phyloP scores from a whole-genome alignment of 1,284 basidiomycete species.

The Pisolithus thermaeus region DNA sequence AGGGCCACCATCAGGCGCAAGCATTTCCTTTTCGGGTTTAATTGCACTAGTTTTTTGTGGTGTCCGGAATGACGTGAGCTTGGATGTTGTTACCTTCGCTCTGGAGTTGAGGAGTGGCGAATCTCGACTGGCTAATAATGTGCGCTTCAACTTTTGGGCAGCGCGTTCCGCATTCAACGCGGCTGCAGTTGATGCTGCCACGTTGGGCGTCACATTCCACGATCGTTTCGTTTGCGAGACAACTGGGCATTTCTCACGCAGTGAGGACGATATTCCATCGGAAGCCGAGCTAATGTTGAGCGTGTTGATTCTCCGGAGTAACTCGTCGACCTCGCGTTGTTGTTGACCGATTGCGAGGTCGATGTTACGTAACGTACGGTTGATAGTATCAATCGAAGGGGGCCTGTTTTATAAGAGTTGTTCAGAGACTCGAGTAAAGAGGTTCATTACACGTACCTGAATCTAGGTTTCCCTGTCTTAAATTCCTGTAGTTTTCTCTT shows the following conservation, averaged over 20 bases:
- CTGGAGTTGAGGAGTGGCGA: constrained; percentile 62
- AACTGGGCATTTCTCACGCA: constrained; percentile 38
- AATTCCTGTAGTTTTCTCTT: constrained; percentile 66
- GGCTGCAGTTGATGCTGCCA: constrained; percentile 67
- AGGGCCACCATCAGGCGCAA: background rate
- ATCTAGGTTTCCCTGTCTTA: constrained; percentile 54
- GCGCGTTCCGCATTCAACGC: constrained; percentile 74
- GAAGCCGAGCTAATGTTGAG: constrained; percentile 37
- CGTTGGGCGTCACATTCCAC: constrained; percentile 49
- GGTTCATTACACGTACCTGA: constrained; percentile 46
- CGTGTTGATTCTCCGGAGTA: constrained; percentile 51
- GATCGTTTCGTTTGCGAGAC: constrained; percentile 34
- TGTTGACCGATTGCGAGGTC: constrained; percentile 64
- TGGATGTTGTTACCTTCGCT: constrained; percentile 34
- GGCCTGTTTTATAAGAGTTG: constrained; percentile 40
- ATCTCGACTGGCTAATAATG: constrained; percentile 53
- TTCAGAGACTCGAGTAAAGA: background rate
- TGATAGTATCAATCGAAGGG: constrained; percentile 79
- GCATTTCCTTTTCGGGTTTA: constrained; percentile 6
- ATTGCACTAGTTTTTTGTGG: constrained; percentile 17
- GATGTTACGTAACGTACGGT: constrained; percentile 81
- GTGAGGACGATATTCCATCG: constrained; percentile 6
- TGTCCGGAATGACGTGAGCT: constrained; percentile 37
- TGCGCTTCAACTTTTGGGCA: constrained; percentile 62
- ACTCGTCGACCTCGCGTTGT: constrained; percentile 48